phyloP scores from a whole-genome alignment of 331 rosid genomes.

The Rosa hybrid region DNA sequence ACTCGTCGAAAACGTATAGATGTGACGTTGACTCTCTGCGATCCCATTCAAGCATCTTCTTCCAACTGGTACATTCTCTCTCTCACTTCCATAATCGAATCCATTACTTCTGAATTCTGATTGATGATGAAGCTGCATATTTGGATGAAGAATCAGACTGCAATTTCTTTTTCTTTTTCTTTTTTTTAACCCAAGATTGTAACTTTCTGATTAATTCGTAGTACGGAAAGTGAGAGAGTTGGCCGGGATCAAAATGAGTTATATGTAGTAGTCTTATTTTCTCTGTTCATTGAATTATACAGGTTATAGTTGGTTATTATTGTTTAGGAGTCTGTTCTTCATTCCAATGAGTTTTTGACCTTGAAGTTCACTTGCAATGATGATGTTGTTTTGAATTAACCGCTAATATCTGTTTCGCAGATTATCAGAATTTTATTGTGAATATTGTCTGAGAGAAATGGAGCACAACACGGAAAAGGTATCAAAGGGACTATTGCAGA shows the following conservation, averaged over 20 bases:
- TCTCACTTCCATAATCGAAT: background rate
- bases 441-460: background rate
- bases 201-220: background rate
- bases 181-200: background rate
- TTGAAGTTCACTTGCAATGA: too few relatives aligned
- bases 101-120: background rate
- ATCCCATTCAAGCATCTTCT: background rate
- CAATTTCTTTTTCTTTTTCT: too few relatives aligned
- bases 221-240: background rate
- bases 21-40: background rate
- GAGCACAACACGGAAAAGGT: background rate
- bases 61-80: background rate
- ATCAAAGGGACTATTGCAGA: slow-evolving; percentile 17
- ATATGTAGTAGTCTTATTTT: too few relatives aligned
- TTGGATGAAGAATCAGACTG: too few relatives aligned
- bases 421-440: background rate
- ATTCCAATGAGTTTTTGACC: background rate
- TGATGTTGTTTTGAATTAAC: background rate
- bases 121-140: background rate
- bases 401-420: background rate
- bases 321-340: background rate
- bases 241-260: background rate
- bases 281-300: background rate
- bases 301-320: background rate
- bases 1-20: background rate